These are phyloP conservation scores for Colletotrichum abscissum DNA, from an alignment of 2,329 filamentous ascomycete genomes.

Conservation along the genomic window DNA sequence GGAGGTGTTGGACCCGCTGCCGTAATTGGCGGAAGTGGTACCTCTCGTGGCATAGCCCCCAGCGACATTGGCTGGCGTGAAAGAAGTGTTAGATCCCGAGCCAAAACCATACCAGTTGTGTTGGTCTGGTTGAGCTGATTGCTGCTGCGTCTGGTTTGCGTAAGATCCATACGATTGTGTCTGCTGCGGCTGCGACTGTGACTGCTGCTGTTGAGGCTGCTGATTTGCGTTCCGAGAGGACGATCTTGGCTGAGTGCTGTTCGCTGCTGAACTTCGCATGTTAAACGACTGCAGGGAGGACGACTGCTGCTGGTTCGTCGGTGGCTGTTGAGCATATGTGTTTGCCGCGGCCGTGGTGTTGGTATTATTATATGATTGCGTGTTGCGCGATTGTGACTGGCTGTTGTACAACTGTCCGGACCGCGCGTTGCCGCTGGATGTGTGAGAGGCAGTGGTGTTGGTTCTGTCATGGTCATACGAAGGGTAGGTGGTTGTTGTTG, in stretches of 20 bases:
- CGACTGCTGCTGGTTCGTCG: conserved; percentile 42
- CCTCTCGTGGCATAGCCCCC: conserved; percentile 18
- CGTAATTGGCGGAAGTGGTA: conserved; percentile 7
- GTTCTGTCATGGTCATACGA: conserved; percentile 45
- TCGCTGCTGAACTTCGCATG: conserved; percentile 35
- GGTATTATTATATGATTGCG: conserved; percentile 7
- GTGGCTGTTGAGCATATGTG: conserved; percentile 16
- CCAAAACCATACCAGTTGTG: conserved; percentile 33
- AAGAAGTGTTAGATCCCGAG: conserved; percentile 4
- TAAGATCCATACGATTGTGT: conserved; percentile 6
- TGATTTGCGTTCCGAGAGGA: conserved; percentile 5
- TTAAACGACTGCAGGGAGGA: conserved; percentile 39
- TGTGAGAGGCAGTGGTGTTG: conserved; percentile 37
- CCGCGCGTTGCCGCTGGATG: conserved; percentile 37
- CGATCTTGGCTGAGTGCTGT: neutral
- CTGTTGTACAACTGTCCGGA: conserved; percentile 30
- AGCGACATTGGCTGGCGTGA: conserved; percentile 3
- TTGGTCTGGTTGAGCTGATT: conserved; percentile 20
- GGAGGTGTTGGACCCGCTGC: neutral
- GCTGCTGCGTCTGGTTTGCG: conserved; percentile 20
- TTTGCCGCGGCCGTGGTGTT: neutral
- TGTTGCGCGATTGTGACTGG: neutral
- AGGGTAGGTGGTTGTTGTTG: conserved; percentile 35
- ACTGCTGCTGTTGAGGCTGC: conserved; percentile 19
- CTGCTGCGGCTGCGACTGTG: neutral